These are phyloP conservation scores for Ulota crispa DNA, from an alignment of 225 moss, liverwort and hornwort species.

Conservation along the genomic window DNA sequence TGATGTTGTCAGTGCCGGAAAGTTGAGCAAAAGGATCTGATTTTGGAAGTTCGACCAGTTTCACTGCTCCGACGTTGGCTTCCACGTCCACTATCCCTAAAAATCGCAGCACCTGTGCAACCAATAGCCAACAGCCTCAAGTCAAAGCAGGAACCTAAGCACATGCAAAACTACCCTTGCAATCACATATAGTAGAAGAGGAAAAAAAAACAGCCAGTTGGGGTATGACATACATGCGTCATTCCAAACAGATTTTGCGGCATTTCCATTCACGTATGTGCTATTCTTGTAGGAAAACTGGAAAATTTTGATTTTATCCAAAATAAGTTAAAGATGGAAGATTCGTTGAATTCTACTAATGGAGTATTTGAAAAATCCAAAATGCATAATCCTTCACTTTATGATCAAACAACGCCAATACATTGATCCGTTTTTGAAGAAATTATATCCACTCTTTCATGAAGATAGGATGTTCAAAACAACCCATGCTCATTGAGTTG, in stretches of 20 bases:
- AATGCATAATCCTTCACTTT: no score
- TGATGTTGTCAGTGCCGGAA: constrained; percentile 89
- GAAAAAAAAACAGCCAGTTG: background rate
- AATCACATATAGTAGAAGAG: background rate
- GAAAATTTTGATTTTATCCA: no score
- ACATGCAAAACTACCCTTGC: background rate
- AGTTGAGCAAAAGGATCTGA: constrained; percentile 83
- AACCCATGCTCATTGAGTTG: no score
- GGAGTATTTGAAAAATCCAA: no score
- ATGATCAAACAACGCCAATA: no score
- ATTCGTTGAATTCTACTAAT: no score
- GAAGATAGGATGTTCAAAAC: no score
- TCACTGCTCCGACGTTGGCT: constrained; percentile 69
- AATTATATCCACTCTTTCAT: no score
- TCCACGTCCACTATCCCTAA: constrained; percentile 82
- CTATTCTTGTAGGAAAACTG: no score
- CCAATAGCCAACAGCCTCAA: constrained; percentile 13
- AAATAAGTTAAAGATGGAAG: background rate
- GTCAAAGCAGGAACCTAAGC: background rate
- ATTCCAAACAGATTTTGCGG: background rate
- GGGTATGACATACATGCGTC: background rate
- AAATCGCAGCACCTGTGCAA: constrained; percentile 74
- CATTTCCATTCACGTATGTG: no score
- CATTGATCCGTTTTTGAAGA: no score
- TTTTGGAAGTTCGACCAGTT: constrained; percentile 55